These are phyloP conservation scores for Monosporascus sp. DNA, from an alignment of 2,329 filamentous ascomycete genomes.

Conservation along the genomic window DNA sequence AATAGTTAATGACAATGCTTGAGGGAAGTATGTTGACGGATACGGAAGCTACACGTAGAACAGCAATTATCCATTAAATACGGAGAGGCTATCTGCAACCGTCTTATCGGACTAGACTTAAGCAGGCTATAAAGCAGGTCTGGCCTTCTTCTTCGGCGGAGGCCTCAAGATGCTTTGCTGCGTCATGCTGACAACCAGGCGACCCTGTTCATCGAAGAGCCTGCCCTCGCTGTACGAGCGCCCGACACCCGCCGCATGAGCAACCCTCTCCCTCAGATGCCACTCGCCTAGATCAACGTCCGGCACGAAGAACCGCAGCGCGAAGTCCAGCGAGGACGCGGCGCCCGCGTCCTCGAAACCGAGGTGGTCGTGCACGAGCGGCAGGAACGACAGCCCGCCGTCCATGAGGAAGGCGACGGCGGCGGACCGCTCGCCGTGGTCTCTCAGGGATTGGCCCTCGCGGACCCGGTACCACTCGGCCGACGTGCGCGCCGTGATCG, in stretches of 20 bases:
- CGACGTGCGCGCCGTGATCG: constrained; percentile 29
- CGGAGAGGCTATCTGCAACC: background rate
- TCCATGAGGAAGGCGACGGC: constrained; percentile 40
- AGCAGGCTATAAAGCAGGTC: background rate
- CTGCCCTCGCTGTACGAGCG: constrained; percentile 39
- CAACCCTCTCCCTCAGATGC: constrained; percentile 37
- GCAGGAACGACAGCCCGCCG: constrained; percentile 35
- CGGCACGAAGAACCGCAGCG: constrained; percentile 36
- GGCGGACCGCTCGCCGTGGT: constrained; percentile 23
- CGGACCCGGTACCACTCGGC: constrained; percentile 36
- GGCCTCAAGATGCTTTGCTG: constrained; percentile 37
- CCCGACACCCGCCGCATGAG: constrained; percentile 31
- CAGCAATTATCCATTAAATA: no score
- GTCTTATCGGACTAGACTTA: no score
- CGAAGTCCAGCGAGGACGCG: constrained; percentile 44
- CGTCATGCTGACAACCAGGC: constrained; percentile 40
- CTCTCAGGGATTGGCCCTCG: constrained; percentile 9
- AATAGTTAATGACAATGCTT: no score
- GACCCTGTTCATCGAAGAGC: constrained; percentile 38
- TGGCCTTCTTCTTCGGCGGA: constrained; percentile 2
- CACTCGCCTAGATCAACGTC: constrained; percentile 34
- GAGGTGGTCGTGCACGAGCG: constrained; percentile 35
- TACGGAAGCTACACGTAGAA: no score
- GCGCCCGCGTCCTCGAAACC: constrained; percentile 38
- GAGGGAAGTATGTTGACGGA: no score